Percentiles rank a stretch among this genome's conserved stretches.
phyloP scores from a whole-genome alignment of 2,329 filamentous ascomycete genomes.

The Nothophoma quercina region DNA sequence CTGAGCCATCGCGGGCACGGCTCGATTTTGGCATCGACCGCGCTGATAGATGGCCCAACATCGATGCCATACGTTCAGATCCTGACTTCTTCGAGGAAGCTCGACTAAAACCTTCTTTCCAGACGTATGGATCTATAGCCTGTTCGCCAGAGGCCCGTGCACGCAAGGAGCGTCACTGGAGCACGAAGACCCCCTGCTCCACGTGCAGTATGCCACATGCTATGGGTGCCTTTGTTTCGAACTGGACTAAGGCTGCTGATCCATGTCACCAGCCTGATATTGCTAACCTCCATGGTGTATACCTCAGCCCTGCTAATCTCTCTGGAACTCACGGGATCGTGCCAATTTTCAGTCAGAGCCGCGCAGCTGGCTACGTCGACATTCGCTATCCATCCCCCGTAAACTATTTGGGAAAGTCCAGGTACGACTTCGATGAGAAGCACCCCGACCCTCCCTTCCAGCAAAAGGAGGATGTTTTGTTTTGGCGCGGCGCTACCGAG shows the following conservation, averaged over 20 bases:
- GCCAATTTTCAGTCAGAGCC: slow-evolving; percentile 79
- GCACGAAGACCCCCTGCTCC: slow-evolving; percentile 69
- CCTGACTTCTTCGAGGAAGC: slow-evolving; percentile 42
- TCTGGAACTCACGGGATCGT: slow-evolving; percentile 70
- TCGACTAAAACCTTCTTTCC: slow-evolving; percentile 50
- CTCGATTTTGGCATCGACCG: slow-evolving; percentile 50
- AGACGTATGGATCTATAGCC: slow-evolving; percentile 55
- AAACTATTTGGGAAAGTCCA: slow-evolving; percentile 67
- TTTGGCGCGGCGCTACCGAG: slow-evolving; percentile 75
- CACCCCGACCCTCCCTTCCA: slow-evolving; percentile 63
- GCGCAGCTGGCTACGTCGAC: slow-evolving; percentile 75
- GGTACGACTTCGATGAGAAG: slow-evolving; percentile 60
- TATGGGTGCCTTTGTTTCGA: slow-evolving; percentile 68
- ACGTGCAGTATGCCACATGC: slow-evolving; percentile 71
- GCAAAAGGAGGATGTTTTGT: slow-evolving; percentile 70
- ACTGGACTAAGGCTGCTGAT: slow-evolving; percentile 71
- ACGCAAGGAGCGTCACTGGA: slow-evolving; percentile 67
- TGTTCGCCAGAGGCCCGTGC: slow-evolving; percentile 70
- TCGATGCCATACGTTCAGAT: slow-evolving; percentile 34
- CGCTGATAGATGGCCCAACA: slow-evolving; percentile 47
- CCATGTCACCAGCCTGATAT: slow-evolving; percentile 82
- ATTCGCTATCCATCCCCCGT: slow-evolving; percentile 74
- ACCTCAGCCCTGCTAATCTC: slow-evolving; percentile 69
- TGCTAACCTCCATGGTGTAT: slow-evolving; percentile 75
- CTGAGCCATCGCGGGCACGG: slow-evolving; percentile 29